These are phyloP conservation scores for Aspergillus heteromorphus DNA, from an alignment of 495 filamentous ascomycete genomes.

Conservation along the genomic window DNA sequence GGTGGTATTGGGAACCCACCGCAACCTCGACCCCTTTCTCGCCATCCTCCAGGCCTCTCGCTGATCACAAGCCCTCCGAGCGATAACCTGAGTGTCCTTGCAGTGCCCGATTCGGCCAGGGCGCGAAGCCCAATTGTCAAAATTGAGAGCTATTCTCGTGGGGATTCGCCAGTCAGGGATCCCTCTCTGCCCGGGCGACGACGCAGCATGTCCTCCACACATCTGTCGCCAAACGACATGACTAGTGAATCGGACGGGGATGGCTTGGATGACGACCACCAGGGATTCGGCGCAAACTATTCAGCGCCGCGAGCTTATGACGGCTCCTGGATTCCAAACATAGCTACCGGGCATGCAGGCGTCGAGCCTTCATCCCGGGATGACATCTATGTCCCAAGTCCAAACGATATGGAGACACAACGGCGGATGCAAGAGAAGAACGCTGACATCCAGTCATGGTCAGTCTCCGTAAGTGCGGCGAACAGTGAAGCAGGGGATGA, in stretches of 20 bases:
- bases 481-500: slow-evolving; percentile 38
- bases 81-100: slow-evolving; percentile 15
- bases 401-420: slow-evolving; percentile 39
- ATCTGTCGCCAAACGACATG: slow-evolving; percentile 32
- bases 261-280: slow-evolving; percentile 15
- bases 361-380: slow-evolving; percentile 36
- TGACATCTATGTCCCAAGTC: slow-evolving; percentile 36
- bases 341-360: slow-evolving; percentile 30
- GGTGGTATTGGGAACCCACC: slow-evolving; percentile 2
- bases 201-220: slow-evolving; percentile 32
- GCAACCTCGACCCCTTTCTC: background rate
- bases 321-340: slow-evolving; percentile 30
- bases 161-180: slow-evolving; percentile 43
- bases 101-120: slow-evolving; percentile 19
- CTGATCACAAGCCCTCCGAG: slow-evolving; percentile 19
- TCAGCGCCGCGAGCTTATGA: slow-evolving; percentile 24
- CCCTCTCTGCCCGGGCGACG: slow-evolving; percentile 18
- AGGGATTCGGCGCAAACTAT: slow-evolving; percentile 7
- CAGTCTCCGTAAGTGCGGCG: slow-evolving; percentile 34
- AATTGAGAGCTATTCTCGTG: slow-evolving; percentile 40
- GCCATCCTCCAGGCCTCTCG: slow-evolving; percentile 11
- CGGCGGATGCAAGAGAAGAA: slow-evolving; percentile 40
- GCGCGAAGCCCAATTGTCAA: slow-evolving; percentile 44
- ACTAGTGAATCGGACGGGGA: slow-evolving; percentile 29
- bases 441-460: slow-evolving; percentile 42